These are phyloP conservation scores for Xylariomycetidae sp. DNA, from an alignment of 2,329 filamentous ascomycete genomes.

Conservation along the genomic window DNA sequence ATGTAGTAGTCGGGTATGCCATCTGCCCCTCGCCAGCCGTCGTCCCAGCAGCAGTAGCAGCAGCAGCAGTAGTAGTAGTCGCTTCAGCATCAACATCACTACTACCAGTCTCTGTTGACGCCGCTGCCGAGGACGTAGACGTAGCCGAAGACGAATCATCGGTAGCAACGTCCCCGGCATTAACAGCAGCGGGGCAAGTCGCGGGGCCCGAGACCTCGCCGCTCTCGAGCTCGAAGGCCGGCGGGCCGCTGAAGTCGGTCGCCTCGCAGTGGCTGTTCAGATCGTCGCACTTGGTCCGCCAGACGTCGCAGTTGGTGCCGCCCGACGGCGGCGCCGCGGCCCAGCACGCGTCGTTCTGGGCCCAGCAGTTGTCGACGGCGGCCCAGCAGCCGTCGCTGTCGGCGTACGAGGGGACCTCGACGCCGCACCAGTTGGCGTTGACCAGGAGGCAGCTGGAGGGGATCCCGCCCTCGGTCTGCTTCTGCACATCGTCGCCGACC, in stretches of 20 bases:
- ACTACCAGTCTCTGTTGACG: no score
- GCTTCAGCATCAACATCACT: no score
- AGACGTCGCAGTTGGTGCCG: constrained; percentile 52
- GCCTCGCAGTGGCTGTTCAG: constrained; percentile 38
- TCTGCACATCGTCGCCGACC: constrained; percentile 7
- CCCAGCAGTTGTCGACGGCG: constrained; percentile 49
- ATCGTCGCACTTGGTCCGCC: constrained; percentile 55
- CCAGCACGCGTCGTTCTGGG: constrained; percentile 55
- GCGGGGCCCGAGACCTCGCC: no score
- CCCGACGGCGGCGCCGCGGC: constrained; percentile 52
- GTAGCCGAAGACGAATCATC: no score
- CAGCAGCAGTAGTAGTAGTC: no score
- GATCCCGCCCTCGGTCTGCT: constrained; percentile 40
- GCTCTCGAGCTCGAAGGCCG: no score
- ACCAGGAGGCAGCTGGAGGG: constrained; percentile 53
- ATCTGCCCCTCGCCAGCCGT: no score
- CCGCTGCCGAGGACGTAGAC: no score
- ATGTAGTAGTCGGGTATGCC: no score
- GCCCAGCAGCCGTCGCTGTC: constrained; percentile 55
- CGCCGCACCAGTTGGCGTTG: constrained; percentile 68
- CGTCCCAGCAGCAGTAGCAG: no score
- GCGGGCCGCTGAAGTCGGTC: constrained; percentile 41
- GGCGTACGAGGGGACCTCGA: constrained; percentile 52
- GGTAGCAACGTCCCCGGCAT: no score
- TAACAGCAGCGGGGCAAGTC: no score